Evolutionary conservation across 2,329 filamentous ascomycete species (phyloP).

Genomic region (Paramyrothecium roridum): DNA sequence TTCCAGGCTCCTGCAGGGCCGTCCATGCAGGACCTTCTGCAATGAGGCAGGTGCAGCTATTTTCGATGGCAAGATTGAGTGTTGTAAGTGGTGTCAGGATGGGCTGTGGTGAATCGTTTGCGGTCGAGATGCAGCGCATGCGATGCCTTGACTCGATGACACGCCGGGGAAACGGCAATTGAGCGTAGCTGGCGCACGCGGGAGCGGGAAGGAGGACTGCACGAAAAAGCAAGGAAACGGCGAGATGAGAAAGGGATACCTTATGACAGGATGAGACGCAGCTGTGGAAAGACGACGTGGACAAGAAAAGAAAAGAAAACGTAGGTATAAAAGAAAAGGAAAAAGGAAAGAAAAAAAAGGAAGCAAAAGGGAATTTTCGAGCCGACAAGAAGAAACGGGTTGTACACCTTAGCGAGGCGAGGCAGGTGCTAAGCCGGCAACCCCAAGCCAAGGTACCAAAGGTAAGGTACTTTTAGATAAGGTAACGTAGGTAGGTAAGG

Average conservation of each 20-base stretch:
- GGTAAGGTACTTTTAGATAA: too few species aligned
- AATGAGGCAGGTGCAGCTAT: too few species aligned
- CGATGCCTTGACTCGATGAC: background rate
- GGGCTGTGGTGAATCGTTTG: background rate
- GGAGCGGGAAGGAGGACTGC: background rate
- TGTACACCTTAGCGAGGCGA: too few species aligned
- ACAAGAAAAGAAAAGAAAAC: background rate
- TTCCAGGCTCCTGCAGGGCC: too few species aligned
- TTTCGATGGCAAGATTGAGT: background rate
- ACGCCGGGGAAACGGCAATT: background rate
- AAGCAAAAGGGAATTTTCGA: background rate
- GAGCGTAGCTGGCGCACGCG: background rate
- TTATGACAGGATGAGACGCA: too few species aligned
- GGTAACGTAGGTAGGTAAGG: too few species aligned
- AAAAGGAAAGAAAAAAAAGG: background rate
- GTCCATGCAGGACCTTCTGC: too few species aligned
- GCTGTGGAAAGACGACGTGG: background rate
- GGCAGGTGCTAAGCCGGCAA: too few species aligned
- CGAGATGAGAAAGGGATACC: background rate
- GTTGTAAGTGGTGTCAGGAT: background rate
- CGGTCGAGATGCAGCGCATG: background rate
- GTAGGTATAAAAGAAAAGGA: background rate
- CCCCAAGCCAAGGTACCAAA: too few species aligned
- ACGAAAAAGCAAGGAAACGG: background rate
- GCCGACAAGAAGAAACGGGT: too few species aligned